Conservation (phyloP, 768 basidiomycete genomes). For the Lentinula boryana region DNA sequence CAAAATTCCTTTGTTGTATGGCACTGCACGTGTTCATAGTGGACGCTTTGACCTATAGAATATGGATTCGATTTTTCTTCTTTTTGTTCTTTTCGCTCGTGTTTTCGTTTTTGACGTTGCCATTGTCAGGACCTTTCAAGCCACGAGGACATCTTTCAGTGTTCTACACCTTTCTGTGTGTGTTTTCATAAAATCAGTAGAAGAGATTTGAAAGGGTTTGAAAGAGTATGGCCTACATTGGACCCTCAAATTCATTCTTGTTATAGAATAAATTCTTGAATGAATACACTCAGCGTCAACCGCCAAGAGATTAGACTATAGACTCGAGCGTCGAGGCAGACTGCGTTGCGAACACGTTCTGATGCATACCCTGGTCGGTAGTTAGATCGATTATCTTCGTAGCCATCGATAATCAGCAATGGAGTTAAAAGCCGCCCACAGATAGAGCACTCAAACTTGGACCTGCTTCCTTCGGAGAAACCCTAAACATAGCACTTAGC, state of each 20-base stretch:
- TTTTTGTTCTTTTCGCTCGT: neutral
- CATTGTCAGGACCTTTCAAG: neutral
- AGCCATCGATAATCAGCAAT: neutral
- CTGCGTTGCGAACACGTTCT: neutral
- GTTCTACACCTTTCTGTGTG: neutral
- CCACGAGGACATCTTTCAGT: neutral
- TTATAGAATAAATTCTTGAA: neutral
- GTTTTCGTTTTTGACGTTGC: neutral
- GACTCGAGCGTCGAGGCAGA: neutral
- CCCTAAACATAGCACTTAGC: too few relatives aligned
- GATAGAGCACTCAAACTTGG: too few relatives aligned
- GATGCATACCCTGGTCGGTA: neutral
- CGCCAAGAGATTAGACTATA: neutral
- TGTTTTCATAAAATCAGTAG: neutral
- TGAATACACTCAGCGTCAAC: neutral
- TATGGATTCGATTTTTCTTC: neutral
- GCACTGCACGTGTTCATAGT: constrained; percentile 1
- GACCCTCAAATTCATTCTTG: neutral
- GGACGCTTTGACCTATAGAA: neutral
- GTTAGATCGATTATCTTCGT: neutral
- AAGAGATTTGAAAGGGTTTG: neutral
- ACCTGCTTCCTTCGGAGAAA: too few relatives aligned
- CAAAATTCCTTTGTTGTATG: neutral
- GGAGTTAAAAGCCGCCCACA: neutral
- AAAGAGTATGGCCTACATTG: neutral